Conservation (phyloP, 1,284 basidiomycete genomes). For the Irpex sp. region DNA sequence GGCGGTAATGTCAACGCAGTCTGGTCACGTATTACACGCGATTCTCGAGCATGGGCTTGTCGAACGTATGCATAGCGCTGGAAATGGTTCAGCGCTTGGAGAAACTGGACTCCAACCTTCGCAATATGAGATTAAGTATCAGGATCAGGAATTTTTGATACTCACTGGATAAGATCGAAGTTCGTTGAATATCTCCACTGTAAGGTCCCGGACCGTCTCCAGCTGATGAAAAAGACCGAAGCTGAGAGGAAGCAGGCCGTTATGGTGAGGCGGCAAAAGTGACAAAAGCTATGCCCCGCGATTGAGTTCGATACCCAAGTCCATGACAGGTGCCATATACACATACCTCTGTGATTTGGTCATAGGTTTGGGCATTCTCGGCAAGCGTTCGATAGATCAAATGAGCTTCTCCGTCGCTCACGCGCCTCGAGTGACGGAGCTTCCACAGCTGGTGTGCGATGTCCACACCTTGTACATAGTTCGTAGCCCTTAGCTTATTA, state of each 20-base stretch:
- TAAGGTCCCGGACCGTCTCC: constrained; percentile 69
- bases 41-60: constrained; percentile 62
- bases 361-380: constrained; percentile 70
- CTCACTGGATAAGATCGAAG: constrained; percentile 74
- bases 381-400: constrained; percentile 75
- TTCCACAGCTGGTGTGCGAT: constrained; percentile 70
- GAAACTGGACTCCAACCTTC: constrained; percentile 82
- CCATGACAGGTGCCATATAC: neutral
- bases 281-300: constrained; percentile 66
- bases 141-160: constrained; percentile 13
- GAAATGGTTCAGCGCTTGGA: constrained; percentile 87
- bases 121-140: neutral
- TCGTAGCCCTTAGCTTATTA: constrained; percentile 36
- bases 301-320: neutral
- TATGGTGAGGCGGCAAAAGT: constrained; percentile 71
- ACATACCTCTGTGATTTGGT: constrained; percentile 86
- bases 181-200: constrained; percentile 81
- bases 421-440: constrained; percentile 56
- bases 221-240: constrained; percentile 90
- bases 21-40: constrained; percentile 36
- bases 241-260: constrained; percentile 82
- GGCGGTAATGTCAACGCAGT: constrained; percentile 35
- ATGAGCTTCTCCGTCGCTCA: constrained; percentile 66
- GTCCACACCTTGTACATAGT: constrained; percentile 65
- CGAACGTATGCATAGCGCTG: constrained; percentile 85